These are phyloP conservation scores for Yamadazyma laniorum DNA, from an alignment of 805 yeast genomes.

Conservation along the genomic window DNA sequence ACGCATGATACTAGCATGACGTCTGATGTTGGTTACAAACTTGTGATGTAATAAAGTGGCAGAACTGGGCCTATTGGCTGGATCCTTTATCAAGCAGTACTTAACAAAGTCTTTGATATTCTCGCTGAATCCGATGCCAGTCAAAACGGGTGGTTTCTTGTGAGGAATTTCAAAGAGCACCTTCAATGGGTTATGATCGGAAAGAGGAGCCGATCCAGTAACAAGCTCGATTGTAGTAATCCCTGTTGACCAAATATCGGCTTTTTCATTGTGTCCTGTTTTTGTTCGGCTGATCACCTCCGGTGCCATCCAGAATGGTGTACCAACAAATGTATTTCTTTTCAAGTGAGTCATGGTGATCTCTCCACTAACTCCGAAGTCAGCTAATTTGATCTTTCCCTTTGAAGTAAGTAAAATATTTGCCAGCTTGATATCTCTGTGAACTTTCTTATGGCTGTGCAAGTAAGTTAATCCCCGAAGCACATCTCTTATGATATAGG, in stretches of 20 bases:
- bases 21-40: slow-evolving; percentile 45
- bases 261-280: slow-evolving; percentile 76
- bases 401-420: slow-evolving; percentile 69
- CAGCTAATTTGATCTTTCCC: slow-evolving; percentile 81
- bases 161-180: slow-evolving; percentile 71
- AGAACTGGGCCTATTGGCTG: slow-evolving; percentile 63
- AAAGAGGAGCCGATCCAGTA: slow-evolving; percentile 78
- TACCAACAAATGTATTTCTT: slow-evolving; percentile 84
- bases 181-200: slow-evolving; percentile 72
- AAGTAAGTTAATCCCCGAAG: slow-evolving; percentile 72
- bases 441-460: slow-evolving; percentile 74
- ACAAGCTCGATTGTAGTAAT: slow-evolving; percentile 86
- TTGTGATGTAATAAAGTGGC: slow-evolving; percentile 49
- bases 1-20: slow-evolving; percentile 24
- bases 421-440: slow-evolving; percentile 89
- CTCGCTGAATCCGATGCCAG: slow-evolving; percentile 42
- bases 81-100: slow-evolving; percentile 66
- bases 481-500: slow-evolving; percentile 61
- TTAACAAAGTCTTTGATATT: slow-evolving; percentile 65
- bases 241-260: slow-evolving; percentile 96
- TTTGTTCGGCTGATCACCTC: slow-evolving; percentile 64
- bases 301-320: slow-evolving; percentile 99
- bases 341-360: slow-evolving; percentile 51
- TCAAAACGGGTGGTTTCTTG: slow-evolving; percentile 57
- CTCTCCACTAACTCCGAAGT: slow-evolving; percentile 92